phyloP scores from a whole-genome alignment of 1,284 basidiomycete species.

The Trichosporon asahii region DNA sequence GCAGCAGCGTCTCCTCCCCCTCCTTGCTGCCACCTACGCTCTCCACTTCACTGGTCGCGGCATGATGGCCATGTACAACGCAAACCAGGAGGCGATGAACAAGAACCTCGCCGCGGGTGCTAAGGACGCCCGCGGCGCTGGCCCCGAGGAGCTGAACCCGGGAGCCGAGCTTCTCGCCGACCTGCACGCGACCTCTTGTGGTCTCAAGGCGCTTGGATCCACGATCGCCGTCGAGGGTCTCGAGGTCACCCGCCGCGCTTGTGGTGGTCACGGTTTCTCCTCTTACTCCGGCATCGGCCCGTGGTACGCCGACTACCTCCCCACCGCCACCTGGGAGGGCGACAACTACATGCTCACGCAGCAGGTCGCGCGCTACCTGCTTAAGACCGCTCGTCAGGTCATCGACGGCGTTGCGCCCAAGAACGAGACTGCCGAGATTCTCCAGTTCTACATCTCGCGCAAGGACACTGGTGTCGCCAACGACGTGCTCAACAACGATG shows the following conservation, averaged over 20 bases:
- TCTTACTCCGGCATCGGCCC: conserved; percentile 57
- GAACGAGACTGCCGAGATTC: conserved; percentile 54
- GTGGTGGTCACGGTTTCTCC: conserved; percentile 60
- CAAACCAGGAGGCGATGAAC: conserved; percentile 27
- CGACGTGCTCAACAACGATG: conserved; percentile 53
- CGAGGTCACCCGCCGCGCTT: conserved; percentile 56
- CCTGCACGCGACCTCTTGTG: conserved; percentile 24
- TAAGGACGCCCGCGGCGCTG: conserved; percentile 14
- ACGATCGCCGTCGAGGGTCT: conserved; percentile 56
- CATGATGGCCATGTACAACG: conserved; percentile 51
- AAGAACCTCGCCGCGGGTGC: conserved; percentile 19
- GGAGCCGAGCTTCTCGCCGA: conserved; percentile 24
- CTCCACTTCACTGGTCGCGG: conserved; percentile 57
- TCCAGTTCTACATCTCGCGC: conserved; percentile 43
- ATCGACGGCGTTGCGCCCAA: conserved; percentile 57
- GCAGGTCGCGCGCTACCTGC: conserved; percentile 56
- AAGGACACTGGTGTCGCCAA: conserved; percentile 51
- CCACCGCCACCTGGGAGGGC: conserved; percentile 59
- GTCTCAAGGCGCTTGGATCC: conserved; percentile 43
- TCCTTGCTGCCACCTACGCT: conserved; percentile 59
- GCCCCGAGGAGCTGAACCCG: conserved; percentile 26
- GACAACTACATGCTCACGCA: conserved; percentile 59
- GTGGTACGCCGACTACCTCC: conserved; percentile 58
- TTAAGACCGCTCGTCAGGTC: conserved; percentile 56
- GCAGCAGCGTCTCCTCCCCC: conserved; percentile 58